Evolutionary conservation across 345 rosid genomes (phyloP).

Genomic region (Boechera retrofracta): DNA sequence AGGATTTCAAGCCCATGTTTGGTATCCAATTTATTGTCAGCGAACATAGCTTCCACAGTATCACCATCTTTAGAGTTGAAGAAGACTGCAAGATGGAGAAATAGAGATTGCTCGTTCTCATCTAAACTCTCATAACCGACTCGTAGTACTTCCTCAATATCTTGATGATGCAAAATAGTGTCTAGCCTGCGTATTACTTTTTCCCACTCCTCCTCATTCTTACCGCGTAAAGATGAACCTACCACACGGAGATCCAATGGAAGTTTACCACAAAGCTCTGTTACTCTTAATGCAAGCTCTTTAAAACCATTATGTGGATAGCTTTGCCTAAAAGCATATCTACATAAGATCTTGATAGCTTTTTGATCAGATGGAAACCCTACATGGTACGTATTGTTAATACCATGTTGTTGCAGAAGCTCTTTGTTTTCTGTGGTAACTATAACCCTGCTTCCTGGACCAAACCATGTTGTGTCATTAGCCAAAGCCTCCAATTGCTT

Average conservation of each 20-base stretch:
- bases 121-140: no score
- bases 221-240: constrained; percentile 1
- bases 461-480: background rate
- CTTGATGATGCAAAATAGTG: no score
- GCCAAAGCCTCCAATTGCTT: background rate
- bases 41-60: no score
- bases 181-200: no score
- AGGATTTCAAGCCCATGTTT: no score
- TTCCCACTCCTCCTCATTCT: background rate
- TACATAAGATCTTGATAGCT: background rate
- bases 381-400: background rate
- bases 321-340: background rate
- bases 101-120: no score
- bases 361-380: background rate
- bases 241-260: background rate
- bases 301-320: background rate
- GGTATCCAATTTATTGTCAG: no score
- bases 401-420: background rate
- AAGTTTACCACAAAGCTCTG: background rate
- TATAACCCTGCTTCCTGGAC: background rate
- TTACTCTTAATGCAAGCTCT: background rate
- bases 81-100: no score
- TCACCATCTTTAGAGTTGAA: no score
- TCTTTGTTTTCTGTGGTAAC: background rate
- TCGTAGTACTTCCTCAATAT: no score